Base-by-base conservation (phyloP, 2,329 filamentous ascomycete species). In the Endoconidiophora polonica region DNA sequence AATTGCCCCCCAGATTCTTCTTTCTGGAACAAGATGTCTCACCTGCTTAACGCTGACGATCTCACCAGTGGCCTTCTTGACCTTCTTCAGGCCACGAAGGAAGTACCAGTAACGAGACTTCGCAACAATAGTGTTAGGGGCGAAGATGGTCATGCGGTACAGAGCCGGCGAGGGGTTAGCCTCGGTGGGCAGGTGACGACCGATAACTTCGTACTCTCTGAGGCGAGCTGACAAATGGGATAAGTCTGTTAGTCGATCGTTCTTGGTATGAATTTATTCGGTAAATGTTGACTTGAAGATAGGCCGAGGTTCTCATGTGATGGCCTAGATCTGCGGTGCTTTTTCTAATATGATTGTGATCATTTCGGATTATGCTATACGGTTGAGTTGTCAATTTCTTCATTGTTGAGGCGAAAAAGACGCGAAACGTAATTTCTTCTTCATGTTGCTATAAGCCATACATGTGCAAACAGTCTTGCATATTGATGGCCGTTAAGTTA, bases 71-170 rank as follows among this genome's bases (percentile, higher is more conserved):
- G 90, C 83, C 86, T 98, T 98, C 88, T 98, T 98, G 77, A 98
- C 87, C 83, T 98, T 98, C 69, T 86, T 83, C 66, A 98, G 80
- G 79, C 94, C 93, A 73, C 87, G 86, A 71, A 98, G 76, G 81
- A 98, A 98, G 81, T 98, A 98, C 93, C 93, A 98, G 84, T 94
- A 98, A 67, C 91, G 86, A 68, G 88, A 95, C 83, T 98, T 98
- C 69, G 93, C 91, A 65, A 98, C 88, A 61, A 95, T 91, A 65
- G 82, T 77, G 76, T 98, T 98, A 63, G 87, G 86, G 61, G 91
- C 91, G 71, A 98, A 98, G 72, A 98, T 95, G 71, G 88, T 88
- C 91, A 98, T 98, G 73, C 91, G 88, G 83, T 96, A 98, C 72
- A 98, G 83, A 77, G 91, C 90, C 64, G 91, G 91, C 65, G 86